Conservation (phyloP, 2,329 filamentous ascomycete species). For the Fusarium staphyleae region DNA sequence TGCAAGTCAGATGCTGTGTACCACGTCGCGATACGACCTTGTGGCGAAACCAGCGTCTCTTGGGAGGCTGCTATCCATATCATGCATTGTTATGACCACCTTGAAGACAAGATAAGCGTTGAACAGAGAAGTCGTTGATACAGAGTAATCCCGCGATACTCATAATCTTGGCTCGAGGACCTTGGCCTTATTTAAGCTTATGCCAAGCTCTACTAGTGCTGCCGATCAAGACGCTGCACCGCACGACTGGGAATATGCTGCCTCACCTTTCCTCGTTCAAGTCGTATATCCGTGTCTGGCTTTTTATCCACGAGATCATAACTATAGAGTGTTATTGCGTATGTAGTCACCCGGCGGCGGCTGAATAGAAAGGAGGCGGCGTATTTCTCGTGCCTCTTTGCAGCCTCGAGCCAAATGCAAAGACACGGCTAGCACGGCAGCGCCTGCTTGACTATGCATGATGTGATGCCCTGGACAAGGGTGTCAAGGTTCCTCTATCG, state of each 20-base stretch:
- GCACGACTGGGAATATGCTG: no score
- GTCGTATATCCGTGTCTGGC: no score
- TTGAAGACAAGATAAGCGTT: no score
- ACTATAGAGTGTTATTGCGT: no score
- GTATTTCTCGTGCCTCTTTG: constrained; percentile 1
- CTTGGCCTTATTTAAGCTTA: constrained; percentile 21
- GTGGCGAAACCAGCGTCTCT: constrained; percentile 1
- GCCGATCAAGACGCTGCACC: constrained; percentile 12
- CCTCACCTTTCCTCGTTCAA: no score
- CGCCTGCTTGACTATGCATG: neutral
- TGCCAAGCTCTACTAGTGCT: constrained; percentile 5
- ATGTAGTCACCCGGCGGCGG: no score
- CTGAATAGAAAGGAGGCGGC: neutral
- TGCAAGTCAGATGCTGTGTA: neutral
- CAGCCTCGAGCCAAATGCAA: constrained; percentile 1
- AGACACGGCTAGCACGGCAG: constrained; percentile 29
- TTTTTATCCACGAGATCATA: no score
- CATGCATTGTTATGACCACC: neutral
- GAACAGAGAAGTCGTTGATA: no score
- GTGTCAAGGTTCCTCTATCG: constrained; percentile 13
- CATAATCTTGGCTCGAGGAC: neutral
- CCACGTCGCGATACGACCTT: neutral
- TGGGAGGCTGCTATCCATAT: constrained; percentile 3
- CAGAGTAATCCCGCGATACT: no score
- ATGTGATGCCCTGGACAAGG: neutral